These are phyloP conservation scores for Laburnicola sp. DNA, from an alignment of 2,329 filamentous ascomycete genomes.

Conservation along the genomic window DNA sequence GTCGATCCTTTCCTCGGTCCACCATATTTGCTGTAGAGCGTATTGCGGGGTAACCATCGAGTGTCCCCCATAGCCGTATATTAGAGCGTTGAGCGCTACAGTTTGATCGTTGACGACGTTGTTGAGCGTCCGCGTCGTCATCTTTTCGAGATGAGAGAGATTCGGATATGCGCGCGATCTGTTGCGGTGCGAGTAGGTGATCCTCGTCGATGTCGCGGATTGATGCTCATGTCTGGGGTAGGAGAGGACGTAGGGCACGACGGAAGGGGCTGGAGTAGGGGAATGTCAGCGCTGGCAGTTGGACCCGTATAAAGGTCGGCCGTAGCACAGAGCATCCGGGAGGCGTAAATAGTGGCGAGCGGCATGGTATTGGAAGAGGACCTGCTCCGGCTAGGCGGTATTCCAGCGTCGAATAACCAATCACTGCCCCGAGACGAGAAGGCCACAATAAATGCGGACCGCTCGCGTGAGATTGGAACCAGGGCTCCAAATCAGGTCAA, in stretches of 20 bases:
- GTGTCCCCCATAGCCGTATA: slow-evolving; percentile 56
- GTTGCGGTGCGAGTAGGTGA: slow-evolving; percentile 17
- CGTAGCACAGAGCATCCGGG: slow-evolving; percentile 31
- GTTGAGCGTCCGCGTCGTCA: slow-evolving; percentile 45
- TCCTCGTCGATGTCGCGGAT: slow-evolving; percentile 24
- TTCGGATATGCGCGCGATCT: slow-evolving; percentile 15
- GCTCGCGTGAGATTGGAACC: slow-evolving; percentile 37
- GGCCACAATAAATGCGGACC: slow-evolving; percentile 30
- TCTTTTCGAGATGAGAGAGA: slow-evolving; percentile 21
- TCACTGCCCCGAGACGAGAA: slow-evolving; percentile 23
- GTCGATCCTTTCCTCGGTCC: slow-evolving; percentile 71
- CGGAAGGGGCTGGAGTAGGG: slow-evolving; percentile 10
- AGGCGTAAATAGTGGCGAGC: slow-evolving; percentile 35
- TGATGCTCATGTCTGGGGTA: slow-evolving; percentile 33
- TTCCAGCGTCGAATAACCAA: slow-evolving; percentile 26
- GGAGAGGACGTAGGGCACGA: slow-evolving; percentile 12
- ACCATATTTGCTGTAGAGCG: slow-evolving; percentile 63
- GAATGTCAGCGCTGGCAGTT: slow-evolving; percentile 38
- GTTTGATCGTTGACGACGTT: slow-evolving; percentile 49
- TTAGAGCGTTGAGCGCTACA: slow-evolving; percentile 53
- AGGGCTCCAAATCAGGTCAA: slow-evolving; percentile 26
- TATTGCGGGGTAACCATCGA: slow-evolving; percentile 55
- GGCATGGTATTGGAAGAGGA: slow-evolving; percentile 34
- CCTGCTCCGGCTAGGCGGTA: slow-evolving; percentile 33
- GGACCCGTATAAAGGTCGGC: slow-evolving; percentile 25